Evolutionary conservation across 2,329 filamentous ascomycete species (phyloP), one percentile per base, ranked within the genome.

Genomic region (Exophiala spinifera): DNA sequence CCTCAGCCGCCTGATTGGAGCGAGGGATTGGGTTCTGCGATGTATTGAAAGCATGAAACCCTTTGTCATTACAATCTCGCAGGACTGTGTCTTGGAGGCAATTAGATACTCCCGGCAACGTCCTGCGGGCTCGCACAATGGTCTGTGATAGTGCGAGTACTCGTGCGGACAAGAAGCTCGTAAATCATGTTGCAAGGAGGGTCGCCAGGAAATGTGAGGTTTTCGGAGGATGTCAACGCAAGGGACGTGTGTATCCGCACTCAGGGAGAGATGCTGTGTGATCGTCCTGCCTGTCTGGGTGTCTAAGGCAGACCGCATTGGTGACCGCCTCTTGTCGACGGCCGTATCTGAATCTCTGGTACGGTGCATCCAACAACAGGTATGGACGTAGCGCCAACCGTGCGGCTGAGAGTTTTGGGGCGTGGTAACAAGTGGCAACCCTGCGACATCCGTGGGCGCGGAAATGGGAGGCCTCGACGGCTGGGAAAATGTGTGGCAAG

Each of bases 1-100:
- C 55, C 57, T 60, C 57, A 57, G 46, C 51, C 54, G 52, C 21
- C 36, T 14, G 42, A 50, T 49, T 46, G 46, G 56, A 45, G 45
- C 28, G 21, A 31, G 28, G 20, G 25, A 19, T 37, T 33, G 15
- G 33, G 40, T n/a, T 23, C 49, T 23, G 48, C 13, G 45, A 39
- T 14, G 53, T 57, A 44, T 42, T 52, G 44, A 46, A 37, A 51
- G 43, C 19, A 21, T 20, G 28, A 36, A n/a, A 21, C 21, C 13
- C 20, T 23, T 49, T 36, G 57, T 60, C 57, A 55, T 60, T 60
- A 60, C 57, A 60, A 39, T 28, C 3, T 13, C 1, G 42, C 28
- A 44, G n/a, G 13, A 21, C 23, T 25, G 14, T 36, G 43, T 47
- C 39, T 46, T 46, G 14, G 25, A 14, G 8, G 28, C 28, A n/a